Base-by-base conservation (phyloP, 805 yeast species). In the Cyberlindnera euphorbiiphila region DNA sequence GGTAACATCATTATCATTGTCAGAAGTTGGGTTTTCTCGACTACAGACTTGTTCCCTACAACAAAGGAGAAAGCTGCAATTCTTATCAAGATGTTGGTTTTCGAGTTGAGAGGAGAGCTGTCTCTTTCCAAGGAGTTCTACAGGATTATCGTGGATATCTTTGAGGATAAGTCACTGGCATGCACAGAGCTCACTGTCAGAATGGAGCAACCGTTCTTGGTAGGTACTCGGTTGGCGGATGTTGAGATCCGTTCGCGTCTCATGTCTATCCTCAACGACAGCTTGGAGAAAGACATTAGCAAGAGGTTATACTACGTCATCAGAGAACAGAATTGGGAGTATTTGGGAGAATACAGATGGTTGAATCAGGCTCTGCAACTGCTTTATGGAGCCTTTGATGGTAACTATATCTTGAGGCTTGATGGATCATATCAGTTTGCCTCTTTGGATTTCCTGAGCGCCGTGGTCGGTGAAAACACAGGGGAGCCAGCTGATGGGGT, bases 291-390 rank as follows among this genome's bases (percentile, higher is more conserved):
- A 34, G 88, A 85, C 47, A 71, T 88, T 17, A 74, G 76, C 49
- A 87, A 85, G 57, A 71, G 98, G 41, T 65, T 93, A 24, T 78
- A 81, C 46, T 94, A 94, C 50, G 81, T 91, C 8, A 74, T 94
- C n/a, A 68, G 91, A 25, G 98, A 93, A 52, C 99, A 93, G 58
- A 91, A 87, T 53, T 93, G 99, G 99, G 99, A 93, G 56, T 83
- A 76, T 47, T 65, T 93, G 25, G 89, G 95, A 1, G 98, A 93
- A 48, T 85, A 84, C 51, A 85, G 88, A 28, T 93, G 98, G 98
- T 63, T 91, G 44, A 87, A 87, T 57, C 98, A 91, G 59, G 98
- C 96, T 0, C 67, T 86, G 14, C 96, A 89, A 55, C 62, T 94
- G 20, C 62, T 93, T 6, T 86, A 82, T 53, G 95, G 93, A 0